These are phyloP conservation scores for Botrytis elliptica DNA, from an alignment of 2,329 filamentous ascomycete species.

Conservation along the genomic window DNA sequence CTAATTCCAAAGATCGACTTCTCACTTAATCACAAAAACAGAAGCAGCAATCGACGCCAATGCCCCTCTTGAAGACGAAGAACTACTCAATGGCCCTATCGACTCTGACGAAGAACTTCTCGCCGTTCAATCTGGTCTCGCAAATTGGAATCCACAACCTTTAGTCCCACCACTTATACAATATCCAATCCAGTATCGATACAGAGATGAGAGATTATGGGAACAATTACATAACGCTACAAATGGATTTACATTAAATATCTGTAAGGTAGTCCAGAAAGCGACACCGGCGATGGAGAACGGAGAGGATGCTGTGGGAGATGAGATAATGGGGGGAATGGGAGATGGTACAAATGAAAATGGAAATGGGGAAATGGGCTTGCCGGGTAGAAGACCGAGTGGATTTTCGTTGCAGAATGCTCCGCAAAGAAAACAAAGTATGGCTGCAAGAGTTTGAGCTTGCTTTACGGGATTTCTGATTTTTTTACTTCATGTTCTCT, in stretches of 20 bases:
- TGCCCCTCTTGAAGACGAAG: constrained; percentile 81
- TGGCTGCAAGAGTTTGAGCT: not conserved
- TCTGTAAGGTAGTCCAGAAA: constrained; percentile 58
- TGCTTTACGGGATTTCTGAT: not conserved
- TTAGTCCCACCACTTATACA: constrained; percentile 66
- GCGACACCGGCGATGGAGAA: constrained; percentile 44
- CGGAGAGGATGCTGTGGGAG: not conserved
- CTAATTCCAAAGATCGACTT: not conserved
- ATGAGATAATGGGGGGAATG: constrained; percentile 11
- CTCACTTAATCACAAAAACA: constrained; percentile 41
- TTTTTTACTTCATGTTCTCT: not conserved
- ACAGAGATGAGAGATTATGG: constrained; percentile 60
- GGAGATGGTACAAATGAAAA: not conserved
- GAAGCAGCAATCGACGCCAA: constrained; percentile 94
- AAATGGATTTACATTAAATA: constrained; percentile 63
- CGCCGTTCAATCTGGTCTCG: constrained; percentile 78
- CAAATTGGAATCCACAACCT: constrained; percentile 75
- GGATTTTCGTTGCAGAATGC: constrained; percentile 30
- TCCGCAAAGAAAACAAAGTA: constrained; percentile 19
- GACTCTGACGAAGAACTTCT: constrained; percentile 95
- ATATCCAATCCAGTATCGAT: constrained; percentile 60
- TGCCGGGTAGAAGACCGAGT: constrained; percentile 27
- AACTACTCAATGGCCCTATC: constrained; percentile 74
- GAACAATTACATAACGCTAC: constrained; percentile 67
- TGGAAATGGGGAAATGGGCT: not conserved